phyloP scores from a whole-genome alignment of 2,329 filamentous ascomycete genomes.

The Aspergillus pseudonomiae region DNA sequence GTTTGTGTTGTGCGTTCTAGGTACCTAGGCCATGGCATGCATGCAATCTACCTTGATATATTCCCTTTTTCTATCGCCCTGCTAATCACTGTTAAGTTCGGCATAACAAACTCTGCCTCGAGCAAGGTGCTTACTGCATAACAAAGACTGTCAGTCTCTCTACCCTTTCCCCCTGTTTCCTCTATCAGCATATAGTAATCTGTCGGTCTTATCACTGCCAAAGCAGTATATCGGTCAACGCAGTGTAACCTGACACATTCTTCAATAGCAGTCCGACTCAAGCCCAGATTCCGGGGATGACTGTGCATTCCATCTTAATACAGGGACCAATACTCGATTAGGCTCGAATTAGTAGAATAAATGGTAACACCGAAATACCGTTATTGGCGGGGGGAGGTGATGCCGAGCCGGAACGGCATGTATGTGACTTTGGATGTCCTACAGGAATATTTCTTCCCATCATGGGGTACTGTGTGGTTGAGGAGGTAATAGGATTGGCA shows the following conservation, averaged over 20 bases:
- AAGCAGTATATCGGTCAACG: no score
- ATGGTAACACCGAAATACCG: not conserved
- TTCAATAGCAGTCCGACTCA: conserved; percentile 15
- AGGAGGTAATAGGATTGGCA: not conserved
- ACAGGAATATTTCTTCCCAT: not conserved
- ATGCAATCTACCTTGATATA: not conserved
- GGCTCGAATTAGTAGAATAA: conserved; percentile 4
- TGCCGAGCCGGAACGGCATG: conserved; percentile 22
- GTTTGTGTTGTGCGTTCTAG: not conserved
- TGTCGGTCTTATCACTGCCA: not conserved
- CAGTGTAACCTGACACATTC: conserved; percentile 11
- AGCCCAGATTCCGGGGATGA: conserved; percentile 27
- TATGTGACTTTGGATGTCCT: conserved; percentile 9
- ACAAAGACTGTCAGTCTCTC: not conserved
- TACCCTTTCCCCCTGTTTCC: not conserved
- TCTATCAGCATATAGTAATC: no score
- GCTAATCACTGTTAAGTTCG: not conserved
- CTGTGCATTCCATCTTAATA: conserved; percentile 25
- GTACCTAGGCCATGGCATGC: not conserved
- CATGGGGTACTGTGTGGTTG: conserved; percentile 3
- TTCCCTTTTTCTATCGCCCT: not conserved
- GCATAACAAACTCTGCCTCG: not conserved
- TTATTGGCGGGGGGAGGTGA: conserved; percentile 18
- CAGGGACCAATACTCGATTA: conserved; percentile 33
- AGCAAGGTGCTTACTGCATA: not conserved